Evolutionary conservation across 176 grass and related monocot species (phyloP).

Genomic region (Themeda triandra): DNA sequence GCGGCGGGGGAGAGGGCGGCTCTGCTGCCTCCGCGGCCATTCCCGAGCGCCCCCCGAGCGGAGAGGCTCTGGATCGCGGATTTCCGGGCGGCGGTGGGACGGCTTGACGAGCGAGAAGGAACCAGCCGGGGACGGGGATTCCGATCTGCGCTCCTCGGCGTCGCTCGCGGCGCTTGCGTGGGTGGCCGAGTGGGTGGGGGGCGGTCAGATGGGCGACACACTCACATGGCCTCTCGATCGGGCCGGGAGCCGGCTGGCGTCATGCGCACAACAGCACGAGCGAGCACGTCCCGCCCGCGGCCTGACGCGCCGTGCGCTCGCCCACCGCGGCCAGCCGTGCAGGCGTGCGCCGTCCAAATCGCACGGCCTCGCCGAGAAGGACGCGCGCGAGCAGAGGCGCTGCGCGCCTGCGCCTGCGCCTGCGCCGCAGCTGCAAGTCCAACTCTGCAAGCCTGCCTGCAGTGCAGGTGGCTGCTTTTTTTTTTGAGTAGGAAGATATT

Average conservation of each 20-base stretch:
- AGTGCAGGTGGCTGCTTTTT: too few relatives aligned
- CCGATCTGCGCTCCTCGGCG: slow-evolving; percentile 27
- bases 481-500: too few relatives aligned
- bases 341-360: background rate
- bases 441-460: too few relatives aligned
- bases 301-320: slow-evolving; percentile 13
- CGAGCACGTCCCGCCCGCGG: background rate
- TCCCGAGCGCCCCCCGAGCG: background rate
- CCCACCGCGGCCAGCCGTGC: background rate
- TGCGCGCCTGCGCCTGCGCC: too few relatives aligned
- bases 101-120: background rate
- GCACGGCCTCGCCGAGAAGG: slow-evolving; percentile 2
- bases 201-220: slow-evolving; percentile 26
- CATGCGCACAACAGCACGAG: background rate
- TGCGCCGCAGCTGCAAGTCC: too few relatives aligned
- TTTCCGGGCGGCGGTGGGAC: background rate
- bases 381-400: too few relatives aligned
- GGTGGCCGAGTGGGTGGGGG: slow-evolving; percentile 15
- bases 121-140: background rate
- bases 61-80: background rate
- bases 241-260: slow-evolving; percentile 3
- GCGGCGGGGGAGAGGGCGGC: background rate
- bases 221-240: slow-evolving; percentile 32
- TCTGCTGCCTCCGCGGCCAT: slow-evolving; percentile 32
- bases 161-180: slow-evolving; percentile 1